These are phyloP conservation scores for Dictyostelium brefeldianum DNA, from an alignment of 78 protist species.

Conservation along the genomic window DNA sequence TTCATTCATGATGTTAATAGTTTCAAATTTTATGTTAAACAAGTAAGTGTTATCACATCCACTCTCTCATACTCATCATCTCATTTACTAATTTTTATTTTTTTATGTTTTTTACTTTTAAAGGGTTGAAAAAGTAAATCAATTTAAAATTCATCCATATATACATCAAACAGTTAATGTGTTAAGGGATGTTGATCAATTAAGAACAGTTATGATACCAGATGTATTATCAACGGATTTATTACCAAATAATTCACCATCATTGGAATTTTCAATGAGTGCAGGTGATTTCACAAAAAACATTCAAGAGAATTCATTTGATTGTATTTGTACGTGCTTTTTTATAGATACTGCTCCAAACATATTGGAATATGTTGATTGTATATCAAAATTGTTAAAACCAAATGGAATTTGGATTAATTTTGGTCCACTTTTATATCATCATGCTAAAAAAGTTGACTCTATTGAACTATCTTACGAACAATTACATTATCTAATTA, in stretches of 20 bases:
- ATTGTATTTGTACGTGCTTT: constrained; percentile 92
- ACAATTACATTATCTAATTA: constrained; percentile 72
- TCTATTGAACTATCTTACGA: constrained; percentile 80
- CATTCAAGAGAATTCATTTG: constrained; percentile 82
- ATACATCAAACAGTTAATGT: constrained; percentile 83
- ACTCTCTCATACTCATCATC: constrained; percentile 13
- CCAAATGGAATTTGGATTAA: constrained; percentile 86
- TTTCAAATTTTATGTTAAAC: constrained; percentile 91
- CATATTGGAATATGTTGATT: constrained; percentile 91
- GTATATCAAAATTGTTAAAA: constrained; percentile 79
- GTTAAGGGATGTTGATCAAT: constrained; percentile 72
- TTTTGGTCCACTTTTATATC: constrained; percentile 84
- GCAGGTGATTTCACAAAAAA: constrained; percentile 95
- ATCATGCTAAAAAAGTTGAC: constrained; percentile 78
- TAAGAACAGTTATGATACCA: constrained; percentile 58
- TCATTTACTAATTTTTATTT: constrained; percentile 82
- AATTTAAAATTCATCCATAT: constrained; percentile 74
- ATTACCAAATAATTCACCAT: constrained; percentile 36
- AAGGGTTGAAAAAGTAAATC: constrained; percentile 50
- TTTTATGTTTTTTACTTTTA: constrained; percentile 63
- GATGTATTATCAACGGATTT: constrained; percentile 71
- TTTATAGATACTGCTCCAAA: constrained; percentile 98
- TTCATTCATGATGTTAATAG: constrained; percentile 91
- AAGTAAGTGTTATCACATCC: constrained; percentile 19
- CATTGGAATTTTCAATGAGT: constrained; percentile 86